A percentile compares a stretch with the other conserved stretches of the same genome.
These are phyloP conservation scores for Epithemia pelagica DNA, from an alignment of 108 stramenopile species.

Conservation along the genomic window DNA sequence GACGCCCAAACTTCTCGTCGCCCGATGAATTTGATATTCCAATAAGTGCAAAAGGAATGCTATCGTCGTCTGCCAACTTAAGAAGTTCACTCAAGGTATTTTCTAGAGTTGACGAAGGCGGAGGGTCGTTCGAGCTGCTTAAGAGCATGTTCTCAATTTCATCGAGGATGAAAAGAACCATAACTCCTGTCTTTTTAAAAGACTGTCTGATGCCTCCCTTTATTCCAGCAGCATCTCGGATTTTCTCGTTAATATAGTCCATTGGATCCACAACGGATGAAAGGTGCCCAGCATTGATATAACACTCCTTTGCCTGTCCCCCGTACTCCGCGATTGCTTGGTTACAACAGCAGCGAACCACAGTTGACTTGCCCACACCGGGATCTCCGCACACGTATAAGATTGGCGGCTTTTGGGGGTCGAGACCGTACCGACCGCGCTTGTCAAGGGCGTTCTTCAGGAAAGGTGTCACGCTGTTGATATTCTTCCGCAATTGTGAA, in stretches of 20 bases:
- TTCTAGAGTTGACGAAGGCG: neutral
- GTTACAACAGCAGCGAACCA: slow-evolving; percentile 7
- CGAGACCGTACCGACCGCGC: neutral
- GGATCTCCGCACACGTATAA: slow-evolving; percentile 69
- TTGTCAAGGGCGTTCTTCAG: neutral
- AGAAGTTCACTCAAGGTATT: slow-evolving; percentile 19
- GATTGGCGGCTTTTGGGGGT: slow-evolving; percentile 9
- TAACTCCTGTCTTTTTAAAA: slow-evolving; percentile 1
- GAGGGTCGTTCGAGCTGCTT: neutral
- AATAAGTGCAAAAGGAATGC: slow-evolving; percentile 48
- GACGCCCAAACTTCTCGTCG: slow-evolving; percentile 27
- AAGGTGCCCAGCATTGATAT: neutral
- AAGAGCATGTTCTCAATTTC: slow-evolving; percentile 61
- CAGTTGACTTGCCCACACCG: slow-evolving; percentile 62
- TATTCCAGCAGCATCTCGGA: neutral
- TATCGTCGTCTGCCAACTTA: slow-evolving; percentile 25
- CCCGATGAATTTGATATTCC: slow-evolving; percentile 75
- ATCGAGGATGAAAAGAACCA: slow-evolving; percentile 49
- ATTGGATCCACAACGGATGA: neutral
- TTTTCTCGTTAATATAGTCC: slow-evolving; percentile 1
- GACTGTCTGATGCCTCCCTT: neutral
- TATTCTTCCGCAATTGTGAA: neutral
- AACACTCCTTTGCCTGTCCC: neutral
- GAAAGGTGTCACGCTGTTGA: neutral
- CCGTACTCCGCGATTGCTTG: neutral